phyloP scores from a whole-genome alignment of 305 asterid genomes.

The Fraxinus greggii region DNA sequence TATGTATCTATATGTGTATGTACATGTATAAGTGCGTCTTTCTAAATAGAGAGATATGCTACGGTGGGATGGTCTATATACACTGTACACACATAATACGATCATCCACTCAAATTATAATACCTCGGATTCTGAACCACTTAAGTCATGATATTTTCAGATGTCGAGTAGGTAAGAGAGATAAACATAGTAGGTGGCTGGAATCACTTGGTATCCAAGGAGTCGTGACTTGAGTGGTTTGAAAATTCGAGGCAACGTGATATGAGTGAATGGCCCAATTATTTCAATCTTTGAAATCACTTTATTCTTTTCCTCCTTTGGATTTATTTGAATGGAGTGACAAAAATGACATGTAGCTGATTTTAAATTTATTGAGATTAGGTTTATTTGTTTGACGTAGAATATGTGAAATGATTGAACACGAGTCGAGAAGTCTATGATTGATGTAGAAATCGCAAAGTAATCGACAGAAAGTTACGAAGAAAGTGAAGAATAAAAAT shows the following conservation, averaged over 20 bases:
- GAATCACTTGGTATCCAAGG: neutral
- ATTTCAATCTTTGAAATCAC: neutral
- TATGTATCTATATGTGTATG: neutral
- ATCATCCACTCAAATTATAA: too few species aligned
- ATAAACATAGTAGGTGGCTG: neutral
- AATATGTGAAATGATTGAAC: neutral
- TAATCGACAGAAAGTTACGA: conserved; percentile 52
- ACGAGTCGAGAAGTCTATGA: conserved; percentile 64
- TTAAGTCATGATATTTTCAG: too few species aligned
- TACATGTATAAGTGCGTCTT: neutral
- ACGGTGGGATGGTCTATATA: too few species aligned
- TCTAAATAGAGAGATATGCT: too few species aligned
- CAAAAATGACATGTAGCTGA: neutral
- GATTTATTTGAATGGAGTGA: neutral
- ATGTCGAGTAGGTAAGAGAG: too few species aligned
- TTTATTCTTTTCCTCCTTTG: neutral
- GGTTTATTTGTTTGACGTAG: neutral
- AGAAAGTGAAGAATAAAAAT: conserved; percentile 59
- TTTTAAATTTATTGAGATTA: too few species aligned
- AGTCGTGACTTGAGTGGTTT: too few species aligned
- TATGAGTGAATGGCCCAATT: neutral
- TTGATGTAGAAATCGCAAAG: conserved; percentile 54
- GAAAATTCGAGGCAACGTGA: neutral
- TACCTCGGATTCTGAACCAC: too few species aligned
- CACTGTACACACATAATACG: too few species aligned